Conservation (phyloP, 768 basidiomycete species). For the Clathrus columnatus region DNA sequence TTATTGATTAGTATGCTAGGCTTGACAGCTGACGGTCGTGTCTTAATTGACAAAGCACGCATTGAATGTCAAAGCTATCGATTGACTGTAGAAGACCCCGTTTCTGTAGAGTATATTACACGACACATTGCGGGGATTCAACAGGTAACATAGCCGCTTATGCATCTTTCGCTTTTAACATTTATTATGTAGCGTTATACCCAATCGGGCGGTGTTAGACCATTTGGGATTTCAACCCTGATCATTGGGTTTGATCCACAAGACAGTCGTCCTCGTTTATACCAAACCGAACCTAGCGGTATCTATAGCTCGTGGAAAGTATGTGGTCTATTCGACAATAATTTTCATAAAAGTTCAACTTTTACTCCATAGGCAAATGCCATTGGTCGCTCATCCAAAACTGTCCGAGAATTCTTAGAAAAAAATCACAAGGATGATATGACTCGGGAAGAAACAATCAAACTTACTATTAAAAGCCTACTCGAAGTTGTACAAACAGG, state of each 20-base stretch:
- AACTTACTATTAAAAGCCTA: conserved; percentile 89
- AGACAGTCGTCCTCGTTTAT: conserved; percentile 78
- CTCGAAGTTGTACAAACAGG: conserved; percentile 98
- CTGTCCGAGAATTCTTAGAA: conserved; percentile 96
- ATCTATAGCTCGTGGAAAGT: conserved; percentile 99
- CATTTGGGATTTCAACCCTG: conserved; percentile 95
- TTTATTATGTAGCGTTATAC: conserved; percentile 70
- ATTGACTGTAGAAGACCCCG: conserved; percentile 95
- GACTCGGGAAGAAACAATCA: conserved; percentile 82
- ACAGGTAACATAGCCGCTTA: conserved; percentile 49
- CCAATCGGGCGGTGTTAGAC: conserved; percentile 96
- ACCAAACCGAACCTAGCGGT: conserved; percentile 96
- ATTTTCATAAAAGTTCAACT: not conserved
- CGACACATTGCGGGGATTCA: conserved; percentile 98
- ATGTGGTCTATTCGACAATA: conserved; percentile 15
- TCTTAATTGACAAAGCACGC: conserved; percentile 95
- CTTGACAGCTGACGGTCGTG: conserved; percentile 93
- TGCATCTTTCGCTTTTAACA: not conserved
- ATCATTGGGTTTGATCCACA: conserved; percentile 96
- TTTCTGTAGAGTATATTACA: conserved; percentile 97
- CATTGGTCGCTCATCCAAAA: conserved; percentile 96
- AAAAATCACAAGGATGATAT: conserved; percentile 95
- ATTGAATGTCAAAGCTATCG: conserved; percentile 97
- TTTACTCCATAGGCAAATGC: conserved; percentile 69
- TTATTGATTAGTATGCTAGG: conserved; percentile 38